Conservation (phyloP, 2,329 filamentous ascomycete species). For the Ceratocystis papillata region DNA sequence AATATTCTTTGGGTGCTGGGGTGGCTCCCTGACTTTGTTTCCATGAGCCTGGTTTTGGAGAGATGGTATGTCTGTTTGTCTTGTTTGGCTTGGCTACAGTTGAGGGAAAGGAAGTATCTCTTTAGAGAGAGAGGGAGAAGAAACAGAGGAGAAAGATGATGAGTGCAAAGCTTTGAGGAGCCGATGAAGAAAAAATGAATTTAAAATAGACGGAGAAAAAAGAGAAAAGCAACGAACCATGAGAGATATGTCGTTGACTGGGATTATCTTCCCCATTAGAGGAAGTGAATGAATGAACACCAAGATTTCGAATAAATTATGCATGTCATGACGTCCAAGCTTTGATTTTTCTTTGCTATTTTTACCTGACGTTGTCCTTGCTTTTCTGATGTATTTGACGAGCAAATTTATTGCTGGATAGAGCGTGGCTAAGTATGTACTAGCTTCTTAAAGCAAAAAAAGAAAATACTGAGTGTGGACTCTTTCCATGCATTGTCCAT, state of each 20-base stretch:
- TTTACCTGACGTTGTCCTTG: not conserved
- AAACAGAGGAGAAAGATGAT: not conserved
- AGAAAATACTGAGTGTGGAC: too few relatives aligned
- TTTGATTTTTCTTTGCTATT: not conserved
- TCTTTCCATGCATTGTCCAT: too few relatives aligned
- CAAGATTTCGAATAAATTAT: not conserved
- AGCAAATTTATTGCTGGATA: too few relatives aligned
- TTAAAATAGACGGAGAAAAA: not conserved
- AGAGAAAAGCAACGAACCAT: not conserved
- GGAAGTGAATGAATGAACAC: not conserved
- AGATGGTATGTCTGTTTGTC: not conserved
- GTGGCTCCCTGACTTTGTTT: not conserved
- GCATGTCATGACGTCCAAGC: not conserved
- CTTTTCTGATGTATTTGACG: not conserved
- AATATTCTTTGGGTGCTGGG: not conserved
- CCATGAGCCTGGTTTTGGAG: not conserved
- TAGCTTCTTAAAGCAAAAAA: too few relatives aligned
- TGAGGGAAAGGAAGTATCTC: not conserved
- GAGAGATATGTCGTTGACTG: not conserved
- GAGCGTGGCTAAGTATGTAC: too few relatives aligned
- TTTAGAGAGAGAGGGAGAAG: not conserved
- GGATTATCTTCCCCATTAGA: not conserved
- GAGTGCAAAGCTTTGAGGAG: not conserved
- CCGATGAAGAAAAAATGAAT: not conserved
- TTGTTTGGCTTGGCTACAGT: not conserved